Conservation (phyloP, 306 rosid species). For the Rosa chinensis region DNA sequence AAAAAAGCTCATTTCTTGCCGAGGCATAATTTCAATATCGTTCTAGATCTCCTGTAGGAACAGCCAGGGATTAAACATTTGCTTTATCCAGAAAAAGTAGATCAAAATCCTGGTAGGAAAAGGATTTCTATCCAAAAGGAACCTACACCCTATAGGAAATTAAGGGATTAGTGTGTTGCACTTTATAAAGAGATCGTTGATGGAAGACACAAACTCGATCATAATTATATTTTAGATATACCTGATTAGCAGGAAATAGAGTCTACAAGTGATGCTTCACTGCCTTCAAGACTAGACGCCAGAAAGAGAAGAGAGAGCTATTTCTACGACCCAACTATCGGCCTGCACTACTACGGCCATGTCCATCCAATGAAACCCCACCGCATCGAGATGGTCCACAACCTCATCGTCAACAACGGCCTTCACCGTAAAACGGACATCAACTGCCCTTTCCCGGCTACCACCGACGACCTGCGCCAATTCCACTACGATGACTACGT, state of each 20-base stretch:
- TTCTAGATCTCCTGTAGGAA: too few species aligned
- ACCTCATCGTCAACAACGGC: not conserved
- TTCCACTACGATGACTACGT: not conserved
- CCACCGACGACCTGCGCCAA: not conserved
- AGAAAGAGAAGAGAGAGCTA: not conserved
- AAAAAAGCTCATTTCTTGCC: too few species aligned
- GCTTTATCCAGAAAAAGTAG: too few species aligned
- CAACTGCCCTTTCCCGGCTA: not conserved
- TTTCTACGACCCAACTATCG: not conserved
- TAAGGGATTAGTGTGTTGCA: too few species aligned
- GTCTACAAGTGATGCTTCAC: not conserved
- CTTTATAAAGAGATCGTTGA: too few species aligned
- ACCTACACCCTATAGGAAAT: too few species aligned
- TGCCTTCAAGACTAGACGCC: not conserved
- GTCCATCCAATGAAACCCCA: not conserved
- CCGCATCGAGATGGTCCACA: not conserved
- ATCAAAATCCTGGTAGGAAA: too few species aligned
- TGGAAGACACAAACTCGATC: too few species aligned
- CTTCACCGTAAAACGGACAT: not conserved
- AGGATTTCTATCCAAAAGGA: too few species aligned
- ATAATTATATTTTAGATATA: too few species aligned
- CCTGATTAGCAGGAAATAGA: not conserved
- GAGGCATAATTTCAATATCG: too few species aligned
- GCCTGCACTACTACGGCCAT: not conserved
- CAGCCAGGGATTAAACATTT: too few species aligned